Conservation (phyloP, 768 basidiomycete genomes). For the Boletus rufocinnamomeus region DNA sequence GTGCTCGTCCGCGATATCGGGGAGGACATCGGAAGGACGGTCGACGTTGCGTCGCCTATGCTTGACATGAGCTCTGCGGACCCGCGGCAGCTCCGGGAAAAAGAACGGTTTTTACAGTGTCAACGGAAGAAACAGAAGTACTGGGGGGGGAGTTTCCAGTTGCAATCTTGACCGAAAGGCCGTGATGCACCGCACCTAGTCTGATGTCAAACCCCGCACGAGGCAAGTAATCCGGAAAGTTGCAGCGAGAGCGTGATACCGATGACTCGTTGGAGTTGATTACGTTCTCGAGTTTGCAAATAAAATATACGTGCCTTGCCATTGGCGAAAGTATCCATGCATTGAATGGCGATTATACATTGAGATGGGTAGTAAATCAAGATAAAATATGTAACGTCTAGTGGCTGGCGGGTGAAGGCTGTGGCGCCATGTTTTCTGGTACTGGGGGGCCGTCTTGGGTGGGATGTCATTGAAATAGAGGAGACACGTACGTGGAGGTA, state of each 20-base stretch:
- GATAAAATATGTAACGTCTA: slow-evolving; percentile 47
- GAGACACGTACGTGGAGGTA: slow-evolving; percentile 67
- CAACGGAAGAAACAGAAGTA: neutral
- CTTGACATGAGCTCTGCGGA: slow-evolving; percentile 19
- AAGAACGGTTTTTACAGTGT: neutral
- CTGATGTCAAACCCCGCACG: slow-evolving; percentile 13
- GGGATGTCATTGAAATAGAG: neutral
- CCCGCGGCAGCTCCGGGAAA: neutral
- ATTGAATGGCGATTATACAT: slow-evolving; percentile 41
- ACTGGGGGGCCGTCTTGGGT: slow-evolving; percentile 37
- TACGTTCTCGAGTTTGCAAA: neutral
- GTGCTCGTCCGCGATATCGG: slow-evolving; percentile 14
- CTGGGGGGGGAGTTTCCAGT: slow-evolving; percentile 1
- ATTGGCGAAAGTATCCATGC: slow-evolving; percentile 31
- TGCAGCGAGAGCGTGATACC: neutral
- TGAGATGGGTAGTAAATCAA: slow-evolving; percentile 36
- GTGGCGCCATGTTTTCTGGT: slow-evolving; percentile 58
- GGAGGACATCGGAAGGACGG: slow-evolving; percentile 18
- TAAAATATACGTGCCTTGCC: slow-evolving; percentile 26
- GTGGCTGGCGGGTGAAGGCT: slow-evolving; percentile 46
- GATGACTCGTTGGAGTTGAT: neutral
- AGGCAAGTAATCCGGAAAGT: neutral
- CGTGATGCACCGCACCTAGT: neutral
- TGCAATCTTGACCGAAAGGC: slow-evolving; percentile 11
- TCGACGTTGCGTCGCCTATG: slow-evolving; percentile 16